Base-by-base conservation (phyloP, 2,329 filamentous ascomycete genomes). In the Curvularia eragrostidis region DNA sequence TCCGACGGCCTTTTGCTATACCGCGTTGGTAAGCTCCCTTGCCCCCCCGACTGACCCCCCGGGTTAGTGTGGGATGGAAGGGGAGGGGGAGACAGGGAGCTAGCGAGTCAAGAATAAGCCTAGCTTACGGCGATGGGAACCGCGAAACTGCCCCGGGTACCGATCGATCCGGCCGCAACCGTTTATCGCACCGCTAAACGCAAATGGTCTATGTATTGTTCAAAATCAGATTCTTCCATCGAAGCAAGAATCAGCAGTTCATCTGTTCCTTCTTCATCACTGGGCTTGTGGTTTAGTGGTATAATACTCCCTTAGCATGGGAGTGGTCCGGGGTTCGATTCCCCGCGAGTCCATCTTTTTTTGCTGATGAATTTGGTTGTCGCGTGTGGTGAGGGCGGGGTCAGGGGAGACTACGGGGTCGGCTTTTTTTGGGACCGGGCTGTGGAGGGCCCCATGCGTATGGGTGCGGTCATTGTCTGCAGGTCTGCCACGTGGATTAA, bases 241-340 rank as follows among this genome's bases (percentile, higher is more conserved):
- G 23, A 49, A 26, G n/a, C 34, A 28, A 49, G 47, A 18, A 38
- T 3, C 23, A 19, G n/a, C 8, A 5, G 8, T 19, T 46, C 18
- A 32, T 48, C 18, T 34, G 34, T 38, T 39, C 32, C n/a, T 26
- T 18, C 26, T 7, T 38, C 34, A 39, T 1, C 13, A 24, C 26
- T 43, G 62, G 62, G 62, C 62, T 64, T 55, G 62, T 64, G 62
- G 62, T 64, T 62, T 64, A 64, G 62, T 64, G 62, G 62, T 62
- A 64, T 62, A 58, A 64, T 62, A 62, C 56, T 62, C 59, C 56
- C 62, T 64, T 62, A 64, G 62, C 62, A 62, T 62, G 59, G 56
- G 59, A 62, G 59, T 60, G 59, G 59, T 62, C 59, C 59, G 34
- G 47, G 47, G 47, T 49, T 49, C 47, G 47, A 49, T 49, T 49